Evolutionary conservation across 1,284 basidiomycete species (phyloP), one percentile per base, ranked within the genome.

Genomic region (Erythrobasidium hasegawianum): DNA sequence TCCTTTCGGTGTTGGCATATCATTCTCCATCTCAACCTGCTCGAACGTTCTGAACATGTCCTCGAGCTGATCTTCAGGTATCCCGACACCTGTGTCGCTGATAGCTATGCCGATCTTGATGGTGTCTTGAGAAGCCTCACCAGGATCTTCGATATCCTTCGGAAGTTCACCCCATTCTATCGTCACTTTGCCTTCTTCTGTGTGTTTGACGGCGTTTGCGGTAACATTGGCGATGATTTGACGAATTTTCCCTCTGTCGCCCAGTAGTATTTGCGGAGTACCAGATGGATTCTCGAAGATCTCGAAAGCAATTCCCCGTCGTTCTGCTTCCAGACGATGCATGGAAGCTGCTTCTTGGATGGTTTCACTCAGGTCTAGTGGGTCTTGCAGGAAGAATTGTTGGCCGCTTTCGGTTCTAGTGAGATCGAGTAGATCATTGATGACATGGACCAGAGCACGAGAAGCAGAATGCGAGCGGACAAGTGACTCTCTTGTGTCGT

Each of bases 11-110:
- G 43, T 39, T 27, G 59, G 27, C 14, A 57, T 66, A 65, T 13
- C 72, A 66, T 41, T 33, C 77, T 73, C 76, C 3, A 83, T 83
- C 70, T 89, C 88, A 1, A 90, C 87, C 71, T 90, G 87, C 77
- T 92, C 90, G 68, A 94, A 88, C 68, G 90, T 88, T 58, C 89
- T 81, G 79, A 93, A 93, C 68, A 93, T 89, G 65, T 83, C 84
- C 75, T 89, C 87, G 24, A 93, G 81, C 76, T 88, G 88, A 45
- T 82, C 82, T 5, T 81, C 79, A 0, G 85, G 76, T 57, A 94
- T 93, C 3, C 90, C 90, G 71, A 83, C 67, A 39, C 65, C 47
- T 49, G 68, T 68, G 16, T 72, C 70, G 1, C 52, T 59, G 66
- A 75, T 57, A 4, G 71, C 60, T 52, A 73, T 72, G 8, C 70